Evolutionary conservation across 352 stramenopile genomes (phyloP), one percentile per base, ranked within the genome.

Genomic region (Salisapilia sapeloensis): DNA sequence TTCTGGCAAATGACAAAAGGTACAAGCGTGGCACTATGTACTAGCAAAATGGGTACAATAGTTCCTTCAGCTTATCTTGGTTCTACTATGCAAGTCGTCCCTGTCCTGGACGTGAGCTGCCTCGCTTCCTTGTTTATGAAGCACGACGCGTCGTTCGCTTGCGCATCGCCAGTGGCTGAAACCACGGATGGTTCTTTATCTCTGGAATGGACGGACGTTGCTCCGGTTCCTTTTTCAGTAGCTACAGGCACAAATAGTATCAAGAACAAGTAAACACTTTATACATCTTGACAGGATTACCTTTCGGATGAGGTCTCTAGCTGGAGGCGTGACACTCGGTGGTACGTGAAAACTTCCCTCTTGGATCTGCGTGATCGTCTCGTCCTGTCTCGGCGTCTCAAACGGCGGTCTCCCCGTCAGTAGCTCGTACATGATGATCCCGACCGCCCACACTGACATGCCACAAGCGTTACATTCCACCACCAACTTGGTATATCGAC

Each of bases 371-470:
- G 94, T 60, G 37, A 98, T 97, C 17, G 94, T 99, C 13, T 94
- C 81, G 29, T 67, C 79, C 72, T 98, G 89, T 14, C 70, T 70
- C 21, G 69, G 67, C 12, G 93, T 85, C 48, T 98, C 94, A 60
- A 99, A 99, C 4, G 96, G 95, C 14, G 96, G 94, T 10, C 67
- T 74, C 12, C 96, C 96, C 15, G 96, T 83, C 1, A 99, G 52
- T 24, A 99, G 93, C 60, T 99, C 96, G 51, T 95, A 99, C 41
- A 97, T 86, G 14, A 99, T 78, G 24, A 99, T 92, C 10, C 96
- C 96, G 14, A 99, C 60, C n/a, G 74, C 86, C 95, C 96, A 99
- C 43, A 98, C n/a, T n/a, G n/a, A n/a, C n/a, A n/a, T n/a, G n/a
- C n/a, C n/a, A n/a, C n/a, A n/a, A n/a, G n/a, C n/a, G n/a, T n/a